Percentiles rank a stretch among this genome's conserved stretches.
These are phyloP conservation scores for Kentomonas sorsogonicus DNA, from an alignment of 208 protist genomes.

Conservation along the genomic window DNA sequence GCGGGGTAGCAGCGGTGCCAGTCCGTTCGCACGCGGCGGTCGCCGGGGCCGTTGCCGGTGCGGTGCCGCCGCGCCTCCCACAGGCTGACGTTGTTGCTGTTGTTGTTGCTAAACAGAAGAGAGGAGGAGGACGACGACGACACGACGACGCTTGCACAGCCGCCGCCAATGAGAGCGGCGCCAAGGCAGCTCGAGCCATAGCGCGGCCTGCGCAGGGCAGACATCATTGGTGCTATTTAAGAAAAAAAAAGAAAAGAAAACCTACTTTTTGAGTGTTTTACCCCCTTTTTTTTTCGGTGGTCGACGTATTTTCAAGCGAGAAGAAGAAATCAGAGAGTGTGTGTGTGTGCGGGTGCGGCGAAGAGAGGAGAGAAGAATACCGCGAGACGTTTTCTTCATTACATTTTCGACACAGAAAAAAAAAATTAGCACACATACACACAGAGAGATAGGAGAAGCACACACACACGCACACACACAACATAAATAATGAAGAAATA, in stretches of 20 bases:
- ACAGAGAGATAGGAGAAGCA: not conserved
- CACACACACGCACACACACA: too few species aligned
- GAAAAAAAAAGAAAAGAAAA: not conserved
- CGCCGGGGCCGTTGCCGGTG: conserved; percentile 71
- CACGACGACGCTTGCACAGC: too few species aligned
- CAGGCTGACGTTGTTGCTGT: not conserved
- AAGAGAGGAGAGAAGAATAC: too few species aligned
- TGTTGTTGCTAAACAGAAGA: not conserved
- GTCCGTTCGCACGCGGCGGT: conserved; percentile 77
- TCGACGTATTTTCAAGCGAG: not conserved
- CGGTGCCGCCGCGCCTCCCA: conserved; percentile 39
- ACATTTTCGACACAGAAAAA: not conserved
- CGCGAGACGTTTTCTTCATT: not conserved
- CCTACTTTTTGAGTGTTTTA: not conserved
- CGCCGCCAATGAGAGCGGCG: too few species aligned
- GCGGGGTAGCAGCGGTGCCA: conserved; percentile 89
- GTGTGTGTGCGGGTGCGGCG: too few species aligned
- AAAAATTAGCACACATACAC: not conserved
- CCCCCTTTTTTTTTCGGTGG: not conserved
- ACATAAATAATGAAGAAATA: too few species aligned
- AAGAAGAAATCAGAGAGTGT: not conserved
- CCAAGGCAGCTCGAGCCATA: too few species aligned
- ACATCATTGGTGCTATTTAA: not conserved
- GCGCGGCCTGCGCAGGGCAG: too few species aligned
- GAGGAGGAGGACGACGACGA: not conserved